These are phyloP conservation scores for Juncus effusus DNA, from an alignment of 176 grass and related monocot species.

Conservation along the genomic window DNA sequence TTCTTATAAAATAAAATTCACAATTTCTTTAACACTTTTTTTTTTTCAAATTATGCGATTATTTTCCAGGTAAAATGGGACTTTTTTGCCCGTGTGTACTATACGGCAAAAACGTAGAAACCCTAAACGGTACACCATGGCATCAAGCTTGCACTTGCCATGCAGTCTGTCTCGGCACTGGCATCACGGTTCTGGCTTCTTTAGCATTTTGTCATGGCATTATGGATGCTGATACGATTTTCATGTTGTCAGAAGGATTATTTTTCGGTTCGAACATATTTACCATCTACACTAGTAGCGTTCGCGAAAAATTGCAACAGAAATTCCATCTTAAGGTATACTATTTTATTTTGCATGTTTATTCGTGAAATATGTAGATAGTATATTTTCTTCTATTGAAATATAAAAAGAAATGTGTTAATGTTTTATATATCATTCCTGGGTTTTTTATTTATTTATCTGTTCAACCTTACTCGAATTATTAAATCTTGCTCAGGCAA, in stretches of 20 bases:
- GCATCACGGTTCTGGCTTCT: constrained; percentile 59
- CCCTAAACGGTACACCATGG: constrained; percentile 66
- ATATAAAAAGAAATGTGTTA: too few relatives aligned
- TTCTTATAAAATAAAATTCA: too few relatives aligned
- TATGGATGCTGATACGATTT: constrained; percentile 51
- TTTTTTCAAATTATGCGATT: not conserved
- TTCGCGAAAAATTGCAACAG: constrained; percentile 69
- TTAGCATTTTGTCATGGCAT: constrained; percentile 56
- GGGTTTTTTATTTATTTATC: too few relatives aligned
- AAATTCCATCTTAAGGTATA: constrained; percentile 85
- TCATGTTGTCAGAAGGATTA: constrained; percentile 66
- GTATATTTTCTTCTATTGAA: too few relatives aligned
- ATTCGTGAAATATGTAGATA: too few relatives aligned
- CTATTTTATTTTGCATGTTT: not conserved
- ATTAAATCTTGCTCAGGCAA: too few relatives aligned
- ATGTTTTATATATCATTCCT: too few relatives aligned
- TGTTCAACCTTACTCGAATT: too few relatives aligned
- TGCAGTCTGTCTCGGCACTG: constrained; percentile 59
- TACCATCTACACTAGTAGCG: constrained; percentile 56
- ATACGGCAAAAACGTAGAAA: constrained; percentile 70
- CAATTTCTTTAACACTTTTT: not conserved
- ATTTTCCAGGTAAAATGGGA: constrained; percentile 61
- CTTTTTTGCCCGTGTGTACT: constrained; percentile 83
- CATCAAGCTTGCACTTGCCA: constrained; percentile 63
- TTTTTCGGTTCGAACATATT: constrained; percentile 75